A percentile compares a stretch with the other conserved stretches of the same genome.
These are phyloP conservation scores for Leccinum sublutescens DNA, from an alignment of 768 basidiomycete species.

Conservation along the genomic window DNA sequence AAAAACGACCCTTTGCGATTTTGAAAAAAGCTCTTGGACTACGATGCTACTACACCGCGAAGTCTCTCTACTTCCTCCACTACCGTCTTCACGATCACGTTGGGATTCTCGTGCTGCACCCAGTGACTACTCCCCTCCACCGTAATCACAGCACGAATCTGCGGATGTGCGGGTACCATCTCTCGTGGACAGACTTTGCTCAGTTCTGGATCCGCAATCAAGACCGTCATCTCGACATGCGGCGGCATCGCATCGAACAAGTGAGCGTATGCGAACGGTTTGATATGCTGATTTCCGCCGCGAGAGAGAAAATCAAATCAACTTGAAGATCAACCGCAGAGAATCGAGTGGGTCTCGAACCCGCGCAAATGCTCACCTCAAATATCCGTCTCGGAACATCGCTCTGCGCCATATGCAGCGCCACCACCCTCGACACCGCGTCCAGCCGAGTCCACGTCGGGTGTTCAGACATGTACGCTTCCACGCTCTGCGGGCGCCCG, in stretches of 20 bases:
- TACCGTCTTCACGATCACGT: slow-evolving; percentile 3
- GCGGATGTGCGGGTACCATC: slow-evolving; percentile 2
- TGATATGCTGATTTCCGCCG: slow-evolving; percentile 9
- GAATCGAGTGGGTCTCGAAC: background rate
- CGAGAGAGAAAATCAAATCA: background rate
- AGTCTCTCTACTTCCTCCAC: slow-evolving; percentile 12
- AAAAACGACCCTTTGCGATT: too few species aligned
- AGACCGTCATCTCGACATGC: slow-evolving; percentile 15
- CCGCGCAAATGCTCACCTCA: background rate
- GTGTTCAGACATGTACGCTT: slow-evolving; percentile 4
- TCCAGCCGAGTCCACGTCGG: slow-evolving; percentile 20
- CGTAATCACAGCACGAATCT: slow-evolving; percentile 1
- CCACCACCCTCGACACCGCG: slow-evolving; percentile 12
- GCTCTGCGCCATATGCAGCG: slow-evolving; percentile 7
- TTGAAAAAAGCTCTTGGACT: too few species aligned
- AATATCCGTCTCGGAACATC: slow-evolving; percentile 5
- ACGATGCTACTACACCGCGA: background rate
- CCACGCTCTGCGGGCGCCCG: slow-evolving; percentile 3
- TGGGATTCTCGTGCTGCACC: slow-evolving; percentile 14
- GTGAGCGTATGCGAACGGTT: slow-evolving; percentile 14
- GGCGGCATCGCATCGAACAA: slow-evolving; percentile 9
- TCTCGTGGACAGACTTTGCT: slow-evolving; percentile 6
- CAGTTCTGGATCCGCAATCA: slow-evolving; percentile 13
- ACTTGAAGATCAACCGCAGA: background rate
- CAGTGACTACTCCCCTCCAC: slow-evolving; percentile 15